These are phyloP conservation scores for Camillea tinctor DNA, from an alignment of 2,329 filamentous ascomycete species.

Conservation along the genomic window DNA sequence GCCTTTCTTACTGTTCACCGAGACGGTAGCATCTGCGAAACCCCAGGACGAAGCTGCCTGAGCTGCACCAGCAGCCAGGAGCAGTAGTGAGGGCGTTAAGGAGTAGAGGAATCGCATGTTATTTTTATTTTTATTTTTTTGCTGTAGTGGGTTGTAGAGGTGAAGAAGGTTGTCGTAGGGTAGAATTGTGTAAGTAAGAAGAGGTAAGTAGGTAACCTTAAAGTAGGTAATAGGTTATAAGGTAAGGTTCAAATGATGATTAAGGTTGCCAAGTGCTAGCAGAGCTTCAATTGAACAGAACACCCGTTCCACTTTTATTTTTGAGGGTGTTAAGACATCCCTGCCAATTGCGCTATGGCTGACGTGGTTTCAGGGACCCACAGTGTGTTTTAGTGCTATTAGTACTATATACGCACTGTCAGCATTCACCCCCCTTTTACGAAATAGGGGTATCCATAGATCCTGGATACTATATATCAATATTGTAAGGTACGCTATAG, in stretches of 20 bases:
- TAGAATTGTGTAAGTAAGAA: too few species aligned
- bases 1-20: slow-evolving; percentile 64
- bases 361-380: slow-evolving; percentile 18
- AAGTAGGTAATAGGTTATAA: not conserved
- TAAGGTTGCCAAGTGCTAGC: not conserved
- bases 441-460: not conserved
- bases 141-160: too few species aligned
- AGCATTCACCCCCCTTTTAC: not conserved
- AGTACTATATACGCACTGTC: not conserved
- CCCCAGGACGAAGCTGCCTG: slow-evolving; percentile 63
- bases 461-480: not conserved
- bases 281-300: slow-evolving; percentile 23
- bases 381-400: not conserved
- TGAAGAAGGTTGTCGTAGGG: too few species aligned
- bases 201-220: too few species aligned
- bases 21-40: slow-evolving; percentile 70
- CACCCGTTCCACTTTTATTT: slow-evolving; percentile 21
- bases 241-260: not conserved
- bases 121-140: too few species aligned
- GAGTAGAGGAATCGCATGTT: slow-evolving; percentile 44
- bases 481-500: too few species aligned
- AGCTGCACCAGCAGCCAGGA: slow-evolving; percentile 50
- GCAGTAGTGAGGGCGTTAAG: slow-evolving; percentile 40
- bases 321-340: slow-evolving; percentile 9
- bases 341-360: slow-evolving; percentile 6